Evolutionary conservation across 2,329 filamentous ascomycete genomes (phyloP).

Genomic region (Cryphonectria nitschkei): DNA sequence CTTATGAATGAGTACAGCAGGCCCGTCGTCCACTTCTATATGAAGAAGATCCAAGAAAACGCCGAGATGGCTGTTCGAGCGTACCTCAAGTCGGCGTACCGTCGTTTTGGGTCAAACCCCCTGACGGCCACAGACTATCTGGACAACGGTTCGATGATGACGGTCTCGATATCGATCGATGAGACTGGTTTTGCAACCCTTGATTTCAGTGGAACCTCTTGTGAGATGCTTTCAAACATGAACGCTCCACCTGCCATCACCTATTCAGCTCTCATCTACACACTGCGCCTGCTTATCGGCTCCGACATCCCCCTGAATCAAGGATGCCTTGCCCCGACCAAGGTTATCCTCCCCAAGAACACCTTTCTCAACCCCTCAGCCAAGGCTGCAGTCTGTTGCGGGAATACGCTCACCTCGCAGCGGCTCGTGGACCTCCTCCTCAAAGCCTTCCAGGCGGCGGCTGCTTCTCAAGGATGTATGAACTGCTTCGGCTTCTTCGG

Average conservation of each 20-base stretch:
- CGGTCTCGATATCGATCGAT: conserved; percentile 72
- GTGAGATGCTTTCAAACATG: conserved; percentile 70
- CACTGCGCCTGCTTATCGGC: conserved; percentile 35
- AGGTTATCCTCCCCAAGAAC: conserved; percentile 34
- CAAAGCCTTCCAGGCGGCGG: conserved; percentile 35
- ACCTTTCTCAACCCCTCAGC: conserved; percentile 37
- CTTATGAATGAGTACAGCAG: conserved; percentile 76
- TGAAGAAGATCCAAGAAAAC: conserved; percentile 76
- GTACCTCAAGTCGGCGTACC: conserved; percentile 69
- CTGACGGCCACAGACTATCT: conserved; percentile 76
- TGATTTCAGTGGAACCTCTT: conserved; percentile 71
- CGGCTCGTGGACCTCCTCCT: conserved; percentile 38
- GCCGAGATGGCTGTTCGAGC: conserved; percentile 73
- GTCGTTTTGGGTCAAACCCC: conserved; percentile 66
- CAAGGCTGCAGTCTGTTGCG: conserved; percentile 35
- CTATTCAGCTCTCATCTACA: conserved; percentile 41
- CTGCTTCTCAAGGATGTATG: conserved; percentile 35
- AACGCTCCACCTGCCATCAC: conserved; percentile 45
- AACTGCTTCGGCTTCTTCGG: conserved; percentile 38
- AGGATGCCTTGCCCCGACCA: conserved; percentile 36
- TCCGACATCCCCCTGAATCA: conserved; percentile 40
- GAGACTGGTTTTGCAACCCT: conserved; percentile 74
- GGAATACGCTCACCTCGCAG: conserved; percentile 37
- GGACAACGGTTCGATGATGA: conserved; percentile 78
- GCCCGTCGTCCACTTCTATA: conserved; percentile 74